A percentile compares a stretch with the other conserved stretches of the same genome.
Evolutionary conservation across 1,284 basidiomycete genomes (phyloP).

Genomic region (Puccinia polysora): DNA sequence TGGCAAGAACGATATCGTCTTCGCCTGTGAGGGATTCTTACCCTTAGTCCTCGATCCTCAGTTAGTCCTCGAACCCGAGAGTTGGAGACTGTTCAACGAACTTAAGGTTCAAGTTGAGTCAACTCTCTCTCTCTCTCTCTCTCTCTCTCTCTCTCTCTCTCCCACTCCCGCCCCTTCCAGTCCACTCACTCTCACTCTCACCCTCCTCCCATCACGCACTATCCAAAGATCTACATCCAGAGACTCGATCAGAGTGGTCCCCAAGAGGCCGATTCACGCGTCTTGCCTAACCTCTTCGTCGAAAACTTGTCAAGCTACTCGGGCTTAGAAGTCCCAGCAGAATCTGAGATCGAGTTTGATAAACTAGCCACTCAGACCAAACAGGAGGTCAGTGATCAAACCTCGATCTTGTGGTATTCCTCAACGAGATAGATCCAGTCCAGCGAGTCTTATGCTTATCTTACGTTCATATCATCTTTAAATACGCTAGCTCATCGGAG

Average conservation of each 20-base stretch:
- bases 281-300: slow-evolving; percentile 36
- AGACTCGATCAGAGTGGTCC: slow-evolving; percentile 31
- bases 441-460: neutral
- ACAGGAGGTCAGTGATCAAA: slow-evolving; percentile 1
- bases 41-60: slow-evolving; percentile 18
- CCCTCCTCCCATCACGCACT: neutral
- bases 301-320: slow-evolving; percentile 37
- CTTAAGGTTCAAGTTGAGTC: slow-evolving; percentile 39
- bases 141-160: neutral
- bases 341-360: slow-evolving; percentile 22
- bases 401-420: too few species aligned
- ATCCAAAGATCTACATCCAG: slow-evolving; percentile 34
- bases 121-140: neutral
- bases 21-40: slow-evolving; percentile 40
- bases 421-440: neutral
- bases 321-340: slow-evolving; percentile 1
- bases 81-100: slow-evolving; percentile 39
- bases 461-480: too few species aligned
- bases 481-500: slow-evolving; percentile 32
- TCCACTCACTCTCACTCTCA: neutral
- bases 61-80: slow-evolving; percentile 17
- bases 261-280: slow-evolving; percentile 27
- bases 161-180: too few species aligned
- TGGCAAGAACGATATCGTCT: slow-evolving; percentile 41
- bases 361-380: slow-evolving; percentile 17